Percentiles rank a stretch among this genome's conserved stretches.
These are phyloP conservation scores for Aristolochia californica DNA, from an alignment of 164 flowering plant species.

Conservation along the genomic window DNA sequence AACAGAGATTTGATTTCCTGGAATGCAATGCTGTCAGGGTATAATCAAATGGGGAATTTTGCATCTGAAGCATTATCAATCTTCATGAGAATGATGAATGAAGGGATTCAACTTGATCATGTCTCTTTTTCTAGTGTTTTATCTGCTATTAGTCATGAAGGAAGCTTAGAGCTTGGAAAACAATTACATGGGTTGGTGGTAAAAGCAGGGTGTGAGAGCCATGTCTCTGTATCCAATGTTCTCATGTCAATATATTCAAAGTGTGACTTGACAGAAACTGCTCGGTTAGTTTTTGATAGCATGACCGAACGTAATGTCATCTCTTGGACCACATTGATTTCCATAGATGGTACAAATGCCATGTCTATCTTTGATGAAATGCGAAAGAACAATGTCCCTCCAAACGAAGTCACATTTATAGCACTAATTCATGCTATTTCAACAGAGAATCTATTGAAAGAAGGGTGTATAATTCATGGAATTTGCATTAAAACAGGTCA, in stretches of 20 bases:
- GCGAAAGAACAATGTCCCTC: slow-evolving; percentile 57
- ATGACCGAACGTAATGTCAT: slow-evolving; percentile 64
- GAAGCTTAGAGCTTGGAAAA: slow-evolving; percentile 45
- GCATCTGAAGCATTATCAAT: slow-evolving; percentile 41
- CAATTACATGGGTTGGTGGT: slow-evolving; percentile 53
- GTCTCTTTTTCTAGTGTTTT: slow-evolving; percentile 58
- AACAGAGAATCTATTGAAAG: slow-evolving; percentile 20
- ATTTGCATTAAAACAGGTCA: slow-evolving; percentile 44
- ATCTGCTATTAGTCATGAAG: slow-evolving; percentile 66
- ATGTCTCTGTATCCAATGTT: slow-evolving; percentile 64
- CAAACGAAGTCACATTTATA: slow-evolving; percentile 87
- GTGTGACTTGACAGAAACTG: slow-evolving; percentile 38
- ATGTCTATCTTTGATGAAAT: slow-evolving; percentile 48
- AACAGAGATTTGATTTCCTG: slow-evolving; percentile 67
- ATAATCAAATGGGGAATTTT: slow-evolving; percentile 46
- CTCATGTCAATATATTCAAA: slow-evolving; percentile 67
- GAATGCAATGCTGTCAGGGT: slow-evolving; percentile 78
- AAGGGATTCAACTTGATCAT: slow-evolving; percentile 56
- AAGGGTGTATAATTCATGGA: slow-evolving; percentile 64
- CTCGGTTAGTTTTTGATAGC: slow-evolving; percentile 43
- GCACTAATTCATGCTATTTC: slow-evolving; percentile 57
- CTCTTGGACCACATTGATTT: slow-evolving; percentile 88
- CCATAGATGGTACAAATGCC: slow-evolving; percentile 42
- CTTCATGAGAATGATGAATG: slow-evolving; percentile 49
- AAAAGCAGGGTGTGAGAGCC: slow-evolving; percentile 40